Conservation (phyloP, 2,329 filamentous ascomycete genomes). For the Penicillium sclerotiorum region DNA sequence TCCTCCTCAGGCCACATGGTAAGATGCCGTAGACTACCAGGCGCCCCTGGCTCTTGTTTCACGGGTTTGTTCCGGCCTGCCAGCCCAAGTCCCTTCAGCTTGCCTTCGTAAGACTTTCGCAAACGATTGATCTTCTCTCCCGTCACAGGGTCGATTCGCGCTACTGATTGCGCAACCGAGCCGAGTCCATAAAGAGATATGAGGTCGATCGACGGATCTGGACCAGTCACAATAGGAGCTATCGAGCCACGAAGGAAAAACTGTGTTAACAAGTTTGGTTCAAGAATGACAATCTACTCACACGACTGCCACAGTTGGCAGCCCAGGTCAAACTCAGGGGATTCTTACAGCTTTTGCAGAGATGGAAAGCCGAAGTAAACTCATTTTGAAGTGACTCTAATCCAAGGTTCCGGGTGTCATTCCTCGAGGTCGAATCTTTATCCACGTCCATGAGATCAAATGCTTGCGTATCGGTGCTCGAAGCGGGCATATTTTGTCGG, state of each 20-base stretch:
- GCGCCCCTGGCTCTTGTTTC: slow-evolving; percentile 45
- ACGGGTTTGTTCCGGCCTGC: slow-evolving; percentile 53
- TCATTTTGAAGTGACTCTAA: slow-evolving; percentile 50
- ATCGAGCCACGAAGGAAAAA: slow-evolving; percentile 33
- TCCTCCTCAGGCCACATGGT: slow-evolving; percentile 54
- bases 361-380: slow-evolving; percentile 51
- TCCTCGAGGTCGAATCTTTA: slow-evolving; percentile 24
- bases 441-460: slow-evolving; percentile 46
- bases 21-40: slow-evolving; percentile 44
- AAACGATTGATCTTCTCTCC: slow-evolving; percentile 68
- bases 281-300: slow-evolving; percentile 27
- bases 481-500: too few relatives aligned
- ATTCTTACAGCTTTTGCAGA: slow-evolving; percentile 55
- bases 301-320: slow-evolving; percentile 32
- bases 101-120: slow-evolving; percentile 57
- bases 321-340: slow-evolving; percentile 45
- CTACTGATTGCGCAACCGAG: slow-evolving; percentile 60
- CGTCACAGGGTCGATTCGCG: slow-evolving; percentile 61
- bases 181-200: slow-evolving; percentile 61
- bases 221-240: slow-evolving; percentile 54
- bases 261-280: slow-evolving; percentile 47
- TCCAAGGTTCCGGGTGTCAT: slow-evolving; percentile 32
- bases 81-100: slow-evolving; percentile 50
- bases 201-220: slow-evolving; percentile 61
- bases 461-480: slow-evolving; percentile 15